A percentile compares a stretch with the other conserved stretches of the same genome.
Conservation (phyloP, 345 rosid genomes). For the Hypericum androsaemum region DNA sequence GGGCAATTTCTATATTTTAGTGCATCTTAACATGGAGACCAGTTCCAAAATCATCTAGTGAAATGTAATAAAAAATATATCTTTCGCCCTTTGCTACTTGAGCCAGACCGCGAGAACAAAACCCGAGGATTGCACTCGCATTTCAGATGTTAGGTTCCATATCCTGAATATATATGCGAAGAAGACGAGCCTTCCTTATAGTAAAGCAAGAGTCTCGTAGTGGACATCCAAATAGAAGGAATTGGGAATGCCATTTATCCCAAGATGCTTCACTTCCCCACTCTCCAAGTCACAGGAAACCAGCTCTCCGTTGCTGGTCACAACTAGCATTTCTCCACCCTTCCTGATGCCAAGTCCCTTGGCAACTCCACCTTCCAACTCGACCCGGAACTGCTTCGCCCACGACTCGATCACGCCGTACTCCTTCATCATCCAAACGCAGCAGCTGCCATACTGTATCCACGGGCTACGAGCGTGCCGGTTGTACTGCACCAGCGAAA, state of each 20-base stretch:
- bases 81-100: too few relatives aligned
- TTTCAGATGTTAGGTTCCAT: too few relatives aligned
- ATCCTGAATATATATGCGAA: too few relatives aligned
- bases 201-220: constrained; percentile 23
- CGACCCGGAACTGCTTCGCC: constrained; percentile 15
- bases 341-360: constrained; percentile 19
- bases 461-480: constrained; percentile 5
- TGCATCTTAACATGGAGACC: too few relatives aligned
- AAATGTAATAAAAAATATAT: too few relatives aligned
- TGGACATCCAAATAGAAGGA: constrained; percentile 16
- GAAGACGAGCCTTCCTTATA: too few relatives aligned
- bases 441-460: constrained; percentile 11
- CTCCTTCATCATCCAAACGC: constrained; percentile 31
- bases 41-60: too few relatives aligned
- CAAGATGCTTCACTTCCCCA: constrained; percentile 5
- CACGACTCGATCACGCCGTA: constrained; percentile 15
- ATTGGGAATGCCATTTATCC: constrained; percentile 13
- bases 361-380: constrained; percentile 11
- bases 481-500: constrained; percentile 19
- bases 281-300: constrained; percentile 7
- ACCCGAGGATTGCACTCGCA: too few relatives aligned
- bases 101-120: too few relatives aligned
- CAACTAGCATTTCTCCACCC: constrained; percentile 16
- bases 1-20: too few relatives aligned
- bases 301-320: constrained; percentile 16